Evolutionary conservation across 1,284 basidiomycete species (phyloP).

Genomic region (Albatrellus sp.): DNA sequence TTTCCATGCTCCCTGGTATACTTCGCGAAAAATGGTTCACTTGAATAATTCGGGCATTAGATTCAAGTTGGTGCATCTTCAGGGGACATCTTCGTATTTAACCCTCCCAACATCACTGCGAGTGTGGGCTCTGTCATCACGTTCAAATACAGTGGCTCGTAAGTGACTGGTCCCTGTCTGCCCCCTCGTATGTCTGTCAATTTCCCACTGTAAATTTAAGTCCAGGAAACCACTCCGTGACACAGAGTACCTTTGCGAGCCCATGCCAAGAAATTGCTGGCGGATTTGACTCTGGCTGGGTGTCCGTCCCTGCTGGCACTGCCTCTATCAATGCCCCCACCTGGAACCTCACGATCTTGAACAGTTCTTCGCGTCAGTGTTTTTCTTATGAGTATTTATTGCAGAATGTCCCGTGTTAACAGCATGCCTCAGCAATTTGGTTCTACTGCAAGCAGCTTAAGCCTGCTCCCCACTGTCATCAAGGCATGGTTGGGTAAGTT

Average conservation of each 20-base stretch:
- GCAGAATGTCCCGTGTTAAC: background rate
- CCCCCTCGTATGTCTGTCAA: slow-evolving; percentile 1
- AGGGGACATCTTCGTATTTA: slow-evolving; percentile 29
- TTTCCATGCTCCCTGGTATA: background rate
- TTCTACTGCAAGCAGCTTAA: slow-evolving; percentile 46
- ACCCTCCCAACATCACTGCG: slow-evolving; percentile 28
- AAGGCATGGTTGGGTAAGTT: slow-evolving; percentile 28
- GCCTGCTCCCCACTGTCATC: slow-evolving; percentile 29
- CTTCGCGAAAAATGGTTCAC: background rate
- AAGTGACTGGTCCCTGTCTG: slow-evolving; percentile 10
- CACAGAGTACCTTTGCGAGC: slow-evolving; percentile 33
- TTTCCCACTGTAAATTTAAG: slow-evolving; percentile 7
- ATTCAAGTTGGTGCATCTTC: slow-evolving; percentile 8
- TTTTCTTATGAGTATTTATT: background rate
- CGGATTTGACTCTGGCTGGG: slow-evolving; percentile 39
- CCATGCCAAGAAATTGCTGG: slow-evolving; percentile 30
- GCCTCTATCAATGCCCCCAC: slow-evolving; percentile 16
- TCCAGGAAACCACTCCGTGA: slow-evolving; percentile 40
- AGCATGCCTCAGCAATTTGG: slow-evolving; percentile 33
- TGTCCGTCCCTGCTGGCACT: slow-evolving; percentile 15
- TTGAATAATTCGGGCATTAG: background rate
- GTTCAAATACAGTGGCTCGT: slow-evolving; percentile 34
- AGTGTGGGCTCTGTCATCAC: slow-evolving; percentile 31
- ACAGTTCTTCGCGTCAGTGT: slow-evolving; percentile 26
- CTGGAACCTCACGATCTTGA: slow-evolving; percentile 35